phyloP scores from a whole-genome alignment of 2,329 filamentous ascomycete species.

The Chaetomium strumarium region DNA sequence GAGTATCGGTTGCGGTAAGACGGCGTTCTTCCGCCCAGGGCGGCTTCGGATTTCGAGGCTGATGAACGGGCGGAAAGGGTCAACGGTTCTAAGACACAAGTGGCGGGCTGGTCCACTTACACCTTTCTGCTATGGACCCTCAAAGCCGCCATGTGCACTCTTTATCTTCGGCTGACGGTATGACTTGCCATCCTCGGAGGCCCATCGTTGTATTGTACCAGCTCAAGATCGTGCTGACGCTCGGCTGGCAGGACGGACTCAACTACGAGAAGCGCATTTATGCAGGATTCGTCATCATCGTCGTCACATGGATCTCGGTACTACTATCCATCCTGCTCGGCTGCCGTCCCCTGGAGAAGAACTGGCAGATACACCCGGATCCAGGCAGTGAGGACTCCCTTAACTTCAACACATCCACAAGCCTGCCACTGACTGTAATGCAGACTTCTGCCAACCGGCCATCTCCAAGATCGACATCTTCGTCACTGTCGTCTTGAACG shows the following conservation, averaged over 20 bases:
- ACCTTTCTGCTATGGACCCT: constrained; percentile 26
- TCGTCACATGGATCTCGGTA: no score
- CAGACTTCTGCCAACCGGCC: constrained; percentile 37
- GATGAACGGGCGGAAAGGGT: constrained; percentile 21
- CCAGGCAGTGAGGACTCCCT: constrained; percentile 37
- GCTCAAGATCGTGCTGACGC: no score
- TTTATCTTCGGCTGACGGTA: constrained; percentile 30
- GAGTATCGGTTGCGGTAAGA: constrained; percentile 28
- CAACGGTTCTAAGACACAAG: constrained; percentile 32
- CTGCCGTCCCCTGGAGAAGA: constrained; percentile 32
- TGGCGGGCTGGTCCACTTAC: constrained; percentile 28
- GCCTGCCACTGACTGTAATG: no score
- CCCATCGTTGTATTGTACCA: no score
- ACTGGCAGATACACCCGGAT: constrained; percentile 40
- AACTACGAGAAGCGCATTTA: constrained; percentile 28
- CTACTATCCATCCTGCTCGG: constrained; percentile 31
- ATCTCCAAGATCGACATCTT: constrained; percentile 34
- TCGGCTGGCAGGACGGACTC: constrained; percentile 25
- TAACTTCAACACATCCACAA: constrained; percentile 40
- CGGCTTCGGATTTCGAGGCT: no score
- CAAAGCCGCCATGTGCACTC: constrained; percentile 28
- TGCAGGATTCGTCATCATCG: constrained; percentile 32
- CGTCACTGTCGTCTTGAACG: constrained; percentile 35
- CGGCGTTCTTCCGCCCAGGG: no score
- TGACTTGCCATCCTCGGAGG: no score